phyloP scores from a whole-genome alignment of 129 eudicot species.

The Arctium minus region DNA sequence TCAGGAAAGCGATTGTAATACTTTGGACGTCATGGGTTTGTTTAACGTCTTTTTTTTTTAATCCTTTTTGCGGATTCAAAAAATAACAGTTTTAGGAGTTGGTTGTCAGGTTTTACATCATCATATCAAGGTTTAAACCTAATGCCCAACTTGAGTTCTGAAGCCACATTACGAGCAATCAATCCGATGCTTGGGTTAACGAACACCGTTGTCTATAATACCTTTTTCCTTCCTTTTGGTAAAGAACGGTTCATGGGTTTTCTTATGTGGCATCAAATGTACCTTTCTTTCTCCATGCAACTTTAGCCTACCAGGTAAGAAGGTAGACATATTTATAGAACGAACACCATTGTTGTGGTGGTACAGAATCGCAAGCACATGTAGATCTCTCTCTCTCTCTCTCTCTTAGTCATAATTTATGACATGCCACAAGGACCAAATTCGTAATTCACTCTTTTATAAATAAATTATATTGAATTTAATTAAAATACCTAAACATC shows the following conservation, averaged over 20 bases:
- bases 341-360: neutral
- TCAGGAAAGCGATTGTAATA: neutral
- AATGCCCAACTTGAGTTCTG: neutral
- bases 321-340: neutral
- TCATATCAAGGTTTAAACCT: neutral
- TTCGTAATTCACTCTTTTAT: too few relatives aligned
- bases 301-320: neutral
- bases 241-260: neutral
- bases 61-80: neutral
- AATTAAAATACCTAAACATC: too few relatives aligned
- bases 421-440: too few relatives aligned
- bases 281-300: neutral
- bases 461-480: too few relatives aligned
- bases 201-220: neutral
- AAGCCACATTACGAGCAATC: neutral
- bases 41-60: neutral
- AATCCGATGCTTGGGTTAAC: neutral
- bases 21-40: neutral
- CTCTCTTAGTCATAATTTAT: too few relatives aligned
- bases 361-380: neutral
- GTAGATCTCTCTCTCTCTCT: too few relatives aligned
- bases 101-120: neutral
- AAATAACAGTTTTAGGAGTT: neutral
- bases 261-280: neutral
- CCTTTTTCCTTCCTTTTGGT: neutral